Evolutionary conservation across 164 flowering plant species (phyloP).

Genomic region (Magnolia changhungtana): DNA sequence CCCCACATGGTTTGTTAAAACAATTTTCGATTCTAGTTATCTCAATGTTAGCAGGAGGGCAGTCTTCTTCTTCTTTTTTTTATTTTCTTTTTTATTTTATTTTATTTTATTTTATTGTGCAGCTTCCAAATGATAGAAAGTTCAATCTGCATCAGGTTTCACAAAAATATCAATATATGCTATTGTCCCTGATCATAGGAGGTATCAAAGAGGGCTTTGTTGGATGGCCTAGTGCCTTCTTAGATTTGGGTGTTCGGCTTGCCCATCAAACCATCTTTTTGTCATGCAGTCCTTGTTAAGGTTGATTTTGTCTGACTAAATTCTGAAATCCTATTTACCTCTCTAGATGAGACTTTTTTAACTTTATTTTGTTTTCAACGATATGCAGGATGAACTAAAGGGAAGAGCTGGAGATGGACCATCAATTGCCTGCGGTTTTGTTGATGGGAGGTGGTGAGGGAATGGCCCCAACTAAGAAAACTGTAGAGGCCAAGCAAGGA

Average conservation of each 20-base stretch:
- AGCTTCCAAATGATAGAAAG: background rate
- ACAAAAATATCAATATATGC: constrained; percentile 77
- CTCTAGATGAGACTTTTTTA: background rate
- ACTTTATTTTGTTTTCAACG: background rate
- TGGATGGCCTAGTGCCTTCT: constrained; percentile 68
- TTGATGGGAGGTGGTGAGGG: constrained; percentile 99
- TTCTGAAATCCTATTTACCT: background rate
- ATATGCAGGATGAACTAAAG: constrained; percentile 60
- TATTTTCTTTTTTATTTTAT: too few relatives aligned
- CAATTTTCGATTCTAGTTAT: background rate
- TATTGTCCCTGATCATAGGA: constrained; percentile 92
- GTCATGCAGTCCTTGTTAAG: constrained; percentile 66
- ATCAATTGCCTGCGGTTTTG: constrained; percentile 75
- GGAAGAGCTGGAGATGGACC: constrained; percentile 78
- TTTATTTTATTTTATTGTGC: too few relatives aligned
- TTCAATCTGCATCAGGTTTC: constrained; percentile 55
- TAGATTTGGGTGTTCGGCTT: constrained; percentile 80
- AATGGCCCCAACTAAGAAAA: constrained; percentile 92
- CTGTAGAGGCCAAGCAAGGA: constrained; percentile 76
- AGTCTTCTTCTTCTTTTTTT: too few relatives aligned
- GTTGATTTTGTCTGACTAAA: constrained; percentile 24
- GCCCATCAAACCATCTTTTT: constrained; percentile 87
- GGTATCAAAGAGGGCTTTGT: constrained; percentile 79
- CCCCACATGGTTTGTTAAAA: constrained; percentile 68
- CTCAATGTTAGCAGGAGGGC: too few relatives aligned